A percentile compares a stretch with the other conserved stretches of the same genome.
Conservation (phyloP, 345 rosid genomes). For the Mangifera indica region DNA sequence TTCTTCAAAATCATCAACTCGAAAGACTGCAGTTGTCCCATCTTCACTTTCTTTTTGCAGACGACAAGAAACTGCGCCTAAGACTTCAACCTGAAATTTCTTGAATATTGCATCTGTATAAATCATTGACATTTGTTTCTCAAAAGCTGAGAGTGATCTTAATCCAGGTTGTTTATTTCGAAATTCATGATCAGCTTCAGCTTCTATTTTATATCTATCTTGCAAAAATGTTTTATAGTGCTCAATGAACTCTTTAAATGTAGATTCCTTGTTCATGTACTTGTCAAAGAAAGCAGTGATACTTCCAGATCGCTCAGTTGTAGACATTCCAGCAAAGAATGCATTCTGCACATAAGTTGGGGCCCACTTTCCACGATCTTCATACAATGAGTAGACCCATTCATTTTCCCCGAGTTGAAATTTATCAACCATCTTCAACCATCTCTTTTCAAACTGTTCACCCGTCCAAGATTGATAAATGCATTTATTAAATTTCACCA, state of each 20-base stretch:
- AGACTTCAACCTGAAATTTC: slow-evolving; percentile 46
- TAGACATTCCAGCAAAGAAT: slow-evolving; percentile 41
- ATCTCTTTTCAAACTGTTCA: slow-evolving; percentile 42
- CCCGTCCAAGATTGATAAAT: slow-evolving; percentile 37
- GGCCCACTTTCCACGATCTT: slow-evolving; percentile 43
- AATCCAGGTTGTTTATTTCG: slow-evolving; percentile 24
- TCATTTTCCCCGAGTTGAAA: slow-evolving; percentile 34
- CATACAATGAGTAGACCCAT: slow-evolving; percentile 37
- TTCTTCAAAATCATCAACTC: slow-evolving; percentile 37
- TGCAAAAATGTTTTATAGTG: slow-evolving; percentile 28
- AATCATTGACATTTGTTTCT: slow-evolving; percentile 37
- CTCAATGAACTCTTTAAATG: slow-evolving; percentile 42
- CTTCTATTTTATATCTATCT: slow-evolving; percentile 35
- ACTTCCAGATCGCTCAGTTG: slow-evolving; percentile 32
- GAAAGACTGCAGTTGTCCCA: slow-evolving; percentile 28
- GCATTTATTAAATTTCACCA: slow-evolving; percentile 34
- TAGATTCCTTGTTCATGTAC: slow-evolving; percentile 26
- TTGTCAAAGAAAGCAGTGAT: slow-evolving; percentile 39
- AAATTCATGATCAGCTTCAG: slow-evolving; percentile 29
- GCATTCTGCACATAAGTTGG: slow-evolving; percentile 34
- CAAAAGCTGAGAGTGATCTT: slow-evolving; percentile 37
- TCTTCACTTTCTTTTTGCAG: slow-evolving; percentile 32
- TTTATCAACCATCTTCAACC: slow-evolving; percentile 40
- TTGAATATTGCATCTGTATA: slow-evolving; percentile 40
- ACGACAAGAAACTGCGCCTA: slow-evolving; percentile 42